phyloP scores from a whole-genome alignment of 805 yeast species.

The Sugiyamaella smithiae region DNA sequence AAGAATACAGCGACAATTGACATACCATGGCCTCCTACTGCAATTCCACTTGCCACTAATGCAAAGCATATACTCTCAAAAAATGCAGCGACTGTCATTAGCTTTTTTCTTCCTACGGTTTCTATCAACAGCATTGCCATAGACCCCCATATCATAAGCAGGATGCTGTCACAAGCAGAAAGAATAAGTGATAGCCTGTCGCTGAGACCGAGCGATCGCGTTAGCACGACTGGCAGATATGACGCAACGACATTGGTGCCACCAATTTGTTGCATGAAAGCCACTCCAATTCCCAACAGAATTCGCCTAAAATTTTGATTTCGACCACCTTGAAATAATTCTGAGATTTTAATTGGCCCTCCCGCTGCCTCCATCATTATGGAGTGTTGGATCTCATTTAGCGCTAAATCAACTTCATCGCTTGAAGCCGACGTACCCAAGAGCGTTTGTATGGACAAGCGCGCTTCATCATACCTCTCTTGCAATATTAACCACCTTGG shows the following conservation, averaged over 20 bases:
- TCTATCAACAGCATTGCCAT: not conserved
- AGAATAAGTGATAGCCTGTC: not conserved
- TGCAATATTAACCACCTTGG: conserved; percentile 75
- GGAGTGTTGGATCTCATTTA: not conserved
- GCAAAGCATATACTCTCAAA: not conserved
- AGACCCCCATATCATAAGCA: not conserved
- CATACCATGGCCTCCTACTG: not conserved
- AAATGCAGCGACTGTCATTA: not conserved
- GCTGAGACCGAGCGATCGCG: not conserved
- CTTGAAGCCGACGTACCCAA: not conserved
- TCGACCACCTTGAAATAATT: not conserved
- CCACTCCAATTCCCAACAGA: not conserved
- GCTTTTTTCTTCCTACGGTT: not conserved
- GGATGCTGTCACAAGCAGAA: not conserved
- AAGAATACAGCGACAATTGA: not conserved
- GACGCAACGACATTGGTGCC: not conserved
- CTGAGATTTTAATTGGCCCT: not conserved
- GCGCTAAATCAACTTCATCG: not conserved
- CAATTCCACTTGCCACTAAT: not conserved
- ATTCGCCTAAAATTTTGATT: not conserved
- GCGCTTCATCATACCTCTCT: conserved; percentile 63
- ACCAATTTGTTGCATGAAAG: not conserved
- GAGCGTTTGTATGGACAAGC: not conserved
- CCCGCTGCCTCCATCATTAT: not conserved
- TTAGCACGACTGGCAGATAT: not conserved